A percentile compares a stretch with the other conserved stretches of the same genome.
These are phyloP conservation scores for Tolypocladium nubicola DNA, from an alignment of 2,329 filamentous ascomycete species.

Conservation along the genomic window DNA sequence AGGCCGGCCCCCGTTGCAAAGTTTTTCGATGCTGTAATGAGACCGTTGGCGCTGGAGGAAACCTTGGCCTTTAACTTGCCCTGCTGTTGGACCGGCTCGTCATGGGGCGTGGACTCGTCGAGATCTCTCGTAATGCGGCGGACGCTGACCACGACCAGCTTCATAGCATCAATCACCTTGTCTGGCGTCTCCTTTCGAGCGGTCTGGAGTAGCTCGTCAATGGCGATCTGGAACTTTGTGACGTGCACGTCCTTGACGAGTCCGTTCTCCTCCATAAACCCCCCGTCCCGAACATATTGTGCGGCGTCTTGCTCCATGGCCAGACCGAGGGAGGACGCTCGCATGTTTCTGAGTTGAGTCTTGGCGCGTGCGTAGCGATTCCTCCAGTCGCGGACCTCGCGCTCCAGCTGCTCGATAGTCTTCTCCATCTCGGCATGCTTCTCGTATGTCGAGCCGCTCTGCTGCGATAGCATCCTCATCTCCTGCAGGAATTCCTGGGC, in stretches of 20 bases:
- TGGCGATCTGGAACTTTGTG: constrained; percentile 87
- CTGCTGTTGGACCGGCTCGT: constrained; percentile 45
- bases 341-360: constrained; percentile 73
- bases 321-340: constrained; percentile 70
- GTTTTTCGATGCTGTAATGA: constrained; percentile 92
- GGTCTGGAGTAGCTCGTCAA: constrained; percentile 77
- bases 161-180: constrained; percentile 75
- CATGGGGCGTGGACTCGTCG: constrained; percentile 43
- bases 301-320: constrained; percentile 59
- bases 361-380: constrained; percentile 80
- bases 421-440: constrained; percentile 69
- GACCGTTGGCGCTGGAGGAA: constrained; percentile 87
- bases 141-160: constrained; percentile 71
- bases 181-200: constrained; percentile 66
- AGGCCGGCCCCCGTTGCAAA: constrained; percentile 74
- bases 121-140: constrained; percentile 79
- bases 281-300: constrained; percentile 53
- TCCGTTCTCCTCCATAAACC: constrained; percentile 61
- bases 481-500: constrained; percentile 76
- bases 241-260: constrained; percentile 85
- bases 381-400: constrained; percentile 83
- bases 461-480: constrained; percentile 77
- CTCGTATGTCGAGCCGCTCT: constrained; percentile 68
- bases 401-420: constrained; percentile 66
- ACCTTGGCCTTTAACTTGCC: constrained; percentile 69